Conservation (phyloP, 139 green algal species). For the Micractinium conductrix region DNA sequence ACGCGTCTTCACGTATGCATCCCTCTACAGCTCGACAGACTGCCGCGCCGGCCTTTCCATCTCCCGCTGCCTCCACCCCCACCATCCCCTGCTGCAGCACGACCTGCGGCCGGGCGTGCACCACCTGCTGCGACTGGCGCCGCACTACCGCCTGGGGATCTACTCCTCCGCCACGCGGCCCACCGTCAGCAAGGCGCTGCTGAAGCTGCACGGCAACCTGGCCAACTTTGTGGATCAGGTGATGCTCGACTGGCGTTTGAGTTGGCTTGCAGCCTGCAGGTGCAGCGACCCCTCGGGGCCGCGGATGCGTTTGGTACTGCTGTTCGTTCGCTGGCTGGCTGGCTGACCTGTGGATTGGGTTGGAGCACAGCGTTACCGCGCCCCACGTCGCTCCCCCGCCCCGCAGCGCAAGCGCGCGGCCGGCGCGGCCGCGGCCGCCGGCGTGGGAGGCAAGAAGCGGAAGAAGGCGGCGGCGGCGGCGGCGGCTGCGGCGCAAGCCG, state of each 20-base stretch:
- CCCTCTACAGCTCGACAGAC: no score
- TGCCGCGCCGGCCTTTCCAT: no score
- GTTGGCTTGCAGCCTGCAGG: no score
- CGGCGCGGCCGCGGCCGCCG: neutral
- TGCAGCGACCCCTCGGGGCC: no score
- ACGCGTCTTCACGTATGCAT: no score
- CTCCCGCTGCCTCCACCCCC: no score
- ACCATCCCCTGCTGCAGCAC: slow-evolving; percentile 6
- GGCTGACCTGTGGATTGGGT: no score
- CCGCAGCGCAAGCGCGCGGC: neutral
- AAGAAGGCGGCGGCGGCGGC: neutral
- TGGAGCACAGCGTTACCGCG: no score
- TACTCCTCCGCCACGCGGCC: slow-evolving; percentile 42
- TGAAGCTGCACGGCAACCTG: slow-evolving; percentile 35
- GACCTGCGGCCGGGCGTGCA: slow-evolving; percentile 41
- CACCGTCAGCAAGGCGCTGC: slow-evolving; percentile 38
- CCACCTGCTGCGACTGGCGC: slow-evolving; percentile 43
- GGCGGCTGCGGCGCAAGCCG: neutral
- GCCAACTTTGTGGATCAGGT: slow-evolving; percentile 17
- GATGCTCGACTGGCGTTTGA: no score
- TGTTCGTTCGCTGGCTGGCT: no score
- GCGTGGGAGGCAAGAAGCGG: neutral
- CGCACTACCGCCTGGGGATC: slow-evolving; percentile 48
- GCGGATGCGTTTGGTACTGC: no score
- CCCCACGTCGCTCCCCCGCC: no score